A percentile compares a stretch with the other conserved stretches of the same genome.
Conservation (phyloP, 345 rosid species). For the Kernera saxatilis region DNA sequence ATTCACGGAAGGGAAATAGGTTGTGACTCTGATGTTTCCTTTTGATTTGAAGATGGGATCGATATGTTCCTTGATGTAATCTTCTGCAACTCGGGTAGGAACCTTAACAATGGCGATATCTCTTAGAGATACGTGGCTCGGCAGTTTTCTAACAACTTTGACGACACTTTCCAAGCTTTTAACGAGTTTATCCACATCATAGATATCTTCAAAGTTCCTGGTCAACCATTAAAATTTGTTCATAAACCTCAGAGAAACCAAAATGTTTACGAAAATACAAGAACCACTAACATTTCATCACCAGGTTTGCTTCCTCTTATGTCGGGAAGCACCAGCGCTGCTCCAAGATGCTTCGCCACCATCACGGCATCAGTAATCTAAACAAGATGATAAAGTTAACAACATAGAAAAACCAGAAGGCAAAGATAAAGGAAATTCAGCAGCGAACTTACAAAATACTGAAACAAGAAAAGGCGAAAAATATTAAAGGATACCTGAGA, state of each 20-base stretch:
- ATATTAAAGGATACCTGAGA: constrained; percentile 63
- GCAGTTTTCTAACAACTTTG: constrained; percentile 53
- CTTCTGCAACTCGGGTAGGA: constrained; percentile 77
- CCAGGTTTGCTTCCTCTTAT: constrained; percentile 94
- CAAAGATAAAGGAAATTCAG: background rate
- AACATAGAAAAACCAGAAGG: background rate
- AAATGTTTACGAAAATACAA: background rate
- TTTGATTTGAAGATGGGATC: constrained; percentile 63
- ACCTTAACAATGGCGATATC: constrained; percentile 74
- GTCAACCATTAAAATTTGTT: background rate
- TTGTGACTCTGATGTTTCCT: constrained; percentile 83
- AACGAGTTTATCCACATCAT: constrained; percentile 64
- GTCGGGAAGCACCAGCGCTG: constrained; percentile 80
- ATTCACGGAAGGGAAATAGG: constrained; percentile 80
- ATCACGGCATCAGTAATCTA: constrained; percentile 84
- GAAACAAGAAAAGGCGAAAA: background rate
- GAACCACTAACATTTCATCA: constrained; percentile 59
- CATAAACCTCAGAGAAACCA: constrained; percentile 1
- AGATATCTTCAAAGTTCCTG: constrained; percentile 94
- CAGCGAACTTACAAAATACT: no score
- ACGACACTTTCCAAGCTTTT: constrained; percentile 68
- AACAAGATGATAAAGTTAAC: background rate
- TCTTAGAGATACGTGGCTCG: constrained; percentile 54
- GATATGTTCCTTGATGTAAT: constrained; percentile 58
- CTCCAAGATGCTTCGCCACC: constrained; percentile 69